phyloP scores from a whole-genome alignment of 1,139 yeast species.

The Suhomyces anneliseae region DNA sequence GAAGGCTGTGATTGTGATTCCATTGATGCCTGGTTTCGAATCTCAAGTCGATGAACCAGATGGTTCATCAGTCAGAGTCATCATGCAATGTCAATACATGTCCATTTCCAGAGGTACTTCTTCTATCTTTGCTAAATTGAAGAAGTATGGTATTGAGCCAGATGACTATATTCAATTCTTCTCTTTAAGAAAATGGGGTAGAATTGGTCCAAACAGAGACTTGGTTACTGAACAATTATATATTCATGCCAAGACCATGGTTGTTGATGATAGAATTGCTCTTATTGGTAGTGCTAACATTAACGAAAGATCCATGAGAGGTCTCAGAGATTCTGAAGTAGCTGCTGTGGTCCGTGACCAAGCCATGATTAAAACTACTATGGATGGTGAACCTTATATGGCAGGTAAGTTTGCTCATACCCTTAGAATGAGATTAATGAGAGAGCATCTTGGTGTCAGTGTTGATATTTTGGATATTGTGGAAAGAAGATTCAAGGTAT shows the following conservation, averaged over 20 bases:
- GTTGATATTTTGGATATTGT: constrained; percentile 84
- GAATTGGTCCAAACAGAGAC: constrained; percentile 72
- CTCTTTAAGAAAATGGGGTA: constrained; percentile 94
- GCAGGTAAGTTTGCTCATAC: constrained; percentile 92
- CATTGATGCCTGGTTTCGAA: constrained; percentile 97
- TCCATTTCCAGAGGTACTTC: constrained; percentile 88
- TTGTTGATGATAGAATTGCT: constrained; percentile 92
- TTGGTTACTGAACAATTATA: constrained; percentile 89
- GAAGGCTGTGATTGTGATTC: constrained; percentile 90
- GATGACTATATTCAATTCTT: constrained; percentile 89
- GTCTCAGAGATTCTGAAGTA: constrained; percentile 89
- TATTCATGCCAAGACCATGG: constrained; percentile 87
- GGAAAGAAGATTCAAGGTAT: constrained; percentile 67
- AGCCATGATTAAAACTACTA: constrained; percentile 66
- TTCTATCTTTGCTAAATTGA: constrained; percentile 83
- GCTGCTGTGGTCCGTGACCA: constrained; percentile 87
- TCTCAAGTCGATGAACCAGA: constrained; percentile 92
- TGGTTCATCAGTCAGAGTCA: constrained; percentile 90
- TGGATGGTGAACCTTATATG: constrained; percentile 78
- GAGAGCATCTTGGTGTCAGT: constrained; percentile 94
- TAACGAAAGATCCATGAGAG: constrained; percentile 94
- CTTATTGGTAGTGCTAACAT: constrained; percentile 96
- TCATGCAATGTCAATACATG: constrained; percentile 95
- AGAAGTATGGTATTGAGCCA: constrained; percentile 80
- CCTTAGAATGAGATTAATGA: constrained; percentile 84